Conservation (phyloP, 495 filamentous ascomycete species). For the Corynascus novoguineensis region DNA sequence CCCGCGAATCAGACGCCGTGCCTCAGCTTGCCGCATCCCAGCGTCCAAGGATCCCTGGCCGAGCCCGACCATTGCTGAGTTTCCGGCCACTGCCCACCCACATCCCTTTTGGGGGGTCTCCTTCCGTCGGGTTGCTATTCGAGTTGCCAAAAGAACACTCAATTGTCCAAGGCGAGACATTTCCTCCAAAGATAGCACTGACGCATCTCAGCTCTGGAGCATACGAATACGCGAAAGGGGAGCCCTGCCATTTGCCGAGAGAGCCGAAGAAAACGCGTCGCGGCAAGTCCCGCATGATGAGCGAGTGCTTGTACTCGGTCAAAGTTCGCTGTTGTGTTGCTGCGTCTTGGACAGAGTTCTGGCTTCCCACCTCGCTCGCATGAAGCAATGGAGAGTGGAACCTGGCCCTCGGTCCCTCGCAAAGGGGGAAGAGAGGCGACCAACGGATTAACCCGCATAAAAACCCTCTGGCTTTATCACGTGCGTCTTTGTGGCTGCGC, state of each 20-base stretch:
- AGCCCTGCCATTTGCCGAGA: not conserved
- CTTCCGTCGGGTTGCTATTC: conserved; percentile 1
- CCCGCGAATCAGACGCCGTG: conserved; percentile 11
- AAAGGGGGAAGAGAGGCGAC: no score
- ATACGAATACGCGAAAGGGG: not conserved
- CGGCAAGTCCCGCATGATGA: no score
- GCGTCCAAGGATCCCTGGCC: conserved; percentile 1
- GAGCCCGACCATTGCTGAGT: conserved; percentile 7
- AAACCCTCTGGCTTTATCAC: not conserved
- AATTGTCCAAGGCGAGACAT: not conserved
- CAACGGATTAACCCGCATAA: no score
- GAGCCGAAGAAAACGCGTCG: no score
- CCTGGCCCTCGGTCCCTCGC: no score
- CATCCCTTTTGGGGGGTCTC: conserved; percentile 2
- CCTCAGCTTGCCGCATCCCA: not conserved
- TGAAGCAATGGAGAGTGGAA: no score
- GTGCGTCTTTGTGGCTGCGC: not conserved
- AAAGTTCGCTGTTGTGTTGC: no score
- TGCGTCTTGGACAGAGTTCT: no score
- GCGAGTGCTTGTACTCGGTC: no score
- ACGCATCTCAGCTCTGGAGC: not conserved
- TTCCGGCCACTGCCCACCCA: conserved; percentile 16
- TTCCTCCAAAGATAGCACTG: not conserved
- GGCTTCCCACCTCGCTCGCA: no score
- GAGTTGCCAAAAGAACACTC: not conserved